Evolutionary conservation across 768 basidiomycete species (phyloP).

Genomic region (Amanita exitialis): DNA sequence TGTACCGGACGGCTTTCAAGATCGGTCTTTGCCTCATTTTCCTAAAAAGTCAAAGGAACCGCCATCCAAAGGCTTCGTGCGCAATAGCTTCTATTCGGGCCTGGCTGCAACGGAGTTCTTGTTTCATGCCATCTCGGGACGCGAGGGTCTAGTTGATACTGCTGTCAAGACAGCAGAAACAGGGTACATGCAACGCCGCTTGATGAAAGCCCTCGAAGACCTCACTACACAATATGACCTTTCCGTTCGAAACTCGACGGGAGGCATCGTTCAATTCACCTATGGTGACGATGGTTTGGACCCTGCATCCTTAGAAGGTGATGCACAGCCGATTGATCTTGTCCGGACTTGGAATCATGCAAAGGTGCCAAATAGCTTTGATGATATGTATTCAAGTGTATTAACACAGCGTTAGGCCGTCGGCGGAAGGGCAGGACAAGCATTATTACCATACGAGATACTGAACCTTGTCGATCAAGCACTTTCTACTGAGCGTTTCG

Average conservation of each 20-base stretch:
- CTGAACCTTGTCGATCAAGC: conserved; percentile 59
- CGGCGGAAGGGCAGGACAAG: conserved; percentile 44
- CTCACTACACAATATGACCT: conserved; percentile 93
- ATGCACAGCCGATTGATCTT: conserved; percentile 88
- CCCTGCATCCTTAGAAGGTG: conserved; percentile 92
- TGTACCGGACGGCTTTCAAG: conserved; percentile 98
- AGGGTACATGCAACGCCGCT: conserved; percentile 96
- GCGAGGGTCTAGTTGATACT: conserved; percentile 97
- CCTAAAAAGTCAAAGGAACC: conserved; percentile 95
- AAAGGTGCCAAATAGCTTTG: conserved; percentile 28
- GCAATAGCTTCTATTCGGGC: conserved; percentile 94
- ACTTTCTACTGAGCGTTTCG: conserved; percentile 46
- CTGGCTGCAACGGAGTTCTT: conserved; percentile 91
- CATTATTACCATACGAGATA: conserved; percentile 83
- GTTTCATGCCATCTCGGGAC: conserved; percentile 97
- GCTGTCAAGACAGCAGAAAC: conserved; percentile 99
- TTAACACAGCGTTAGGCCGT: conserved; percentile 40
- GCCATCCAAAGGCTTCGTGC: conserved; percentile 95
- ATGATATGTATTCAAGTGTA: background rate
- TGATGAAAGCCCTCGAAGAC: conserved; percentile 99
- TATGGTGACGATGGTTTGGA: conserved; percentile 98
- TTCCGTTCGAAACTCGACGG: conserved; percentile 88
- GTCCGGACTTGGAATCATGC: conserved; percentile 83
- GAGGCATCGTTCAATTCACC: conserved; percentile 92
- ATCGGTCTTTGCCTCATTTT: conserved; percentile 97